These are phyloP conservation scores for Monoraphidium neglectum DNA, from an alignment of 139 green algal species.

Conservation along the genomic window DNA sequence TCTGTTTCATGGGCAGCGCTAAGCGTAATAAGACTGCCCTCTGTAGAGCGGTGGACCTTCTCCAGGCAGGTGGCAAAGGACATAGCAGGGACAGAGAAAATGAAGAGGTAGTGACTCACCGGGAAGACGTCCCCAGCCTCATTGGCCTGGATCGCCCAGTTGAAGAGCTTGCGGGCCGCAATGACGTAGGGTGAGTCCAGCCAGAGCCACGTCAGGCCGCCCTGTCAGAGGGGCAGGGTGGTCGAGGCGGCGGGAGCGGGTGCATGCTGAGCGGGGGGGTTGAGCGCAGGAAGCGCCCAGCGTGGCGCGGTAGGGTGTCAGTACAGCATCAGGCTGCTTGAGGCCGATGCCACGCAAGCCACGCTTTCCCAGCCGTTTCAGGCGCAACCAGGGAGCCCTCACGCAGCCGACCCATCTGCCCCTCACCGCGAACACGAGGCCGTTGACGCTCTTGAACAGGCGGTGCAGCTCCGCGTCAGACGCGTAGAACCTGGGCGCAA, in stretches of 20 bases:
- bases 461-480: constrained; percentile 71
- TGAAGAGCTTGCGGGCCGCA: constrained; percentile 80
- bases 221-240: too few relatives aligned
- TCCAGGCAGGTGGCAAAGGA: too few relatives aligned
- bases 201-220: constrained; percentile 76
- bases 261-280: too few relatives aligned
- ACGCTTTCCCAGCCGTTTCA: too few relatives aligned
- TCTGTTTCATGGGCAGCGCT: too few relatives aligned
- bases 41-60: too few relatives aligned
- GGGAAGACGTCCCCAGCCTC: constrained; percentile 72
- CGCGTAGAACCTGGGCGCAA: constrained; percentile 52
- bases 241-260: too few relatives aligned
- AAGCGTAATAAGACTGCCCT: too few relatives aligned
- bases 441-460: constrained; percentile 82
- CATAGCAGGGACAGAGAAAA: too few relatives aligned
- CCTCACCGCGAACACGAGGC: constrained; percentile 68
- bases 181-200: constrained; percentile 82
- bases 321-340: neutral
- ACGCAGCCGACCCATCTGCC: neutral
- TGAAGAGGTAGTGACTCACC: constrained; percentile 38
- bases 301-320: too few relatives aligned
- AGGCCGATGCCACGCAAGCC: neutral
- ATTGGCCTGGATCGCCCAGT: constrained; percentile 76
- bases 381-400: neutral
- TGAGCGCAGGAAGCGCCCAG: too few relatives aligned